Conservation (phyloP, 768 basidiomycete genomes). For the Lentinula boryana region DNA sequence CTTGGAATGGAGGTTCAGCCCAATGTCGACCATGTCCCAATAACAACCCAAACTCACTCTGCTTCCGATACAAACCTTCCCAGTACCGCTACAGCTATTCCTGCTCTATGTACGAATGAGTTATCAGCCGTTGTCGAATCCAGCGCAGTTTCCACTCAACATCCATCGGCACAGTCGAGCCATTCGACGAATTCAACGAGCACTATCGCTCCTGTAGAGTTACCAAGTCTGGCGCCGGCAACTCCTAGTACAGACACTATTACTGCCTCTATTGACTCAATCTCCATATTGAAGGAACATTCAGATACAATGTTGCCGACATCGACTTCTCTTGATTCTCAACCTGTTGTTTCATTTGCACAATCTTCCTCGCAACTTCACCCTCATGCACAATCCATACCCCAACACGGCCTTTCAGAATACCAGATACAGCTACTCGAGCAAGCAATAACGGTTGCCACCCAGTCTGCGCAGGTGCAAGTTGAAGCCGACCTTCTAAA, state of each 20-base stretch:
- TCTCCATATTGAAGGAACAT: background rate
- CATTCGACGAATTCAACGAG: slow-evolving; percentile 62
- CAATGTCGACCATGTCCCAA: background rate
- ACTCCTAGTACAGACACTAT: slow-evolving; percentile 7
- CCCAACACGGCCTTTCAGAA: slow-evolving; percentile 66
- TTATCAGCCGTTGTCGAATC: background rate
- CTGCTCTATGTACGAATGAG: background rate
- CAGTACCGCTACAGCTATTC: background rate
- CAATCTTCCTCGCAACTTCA: background rate
- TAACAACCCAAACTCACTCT: background rate
- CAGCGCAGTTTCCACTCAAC: background rate
- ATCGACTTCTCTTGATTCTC: background rate
- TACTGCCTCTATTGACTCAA: background rate
- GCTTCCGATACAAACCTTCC: background rate
- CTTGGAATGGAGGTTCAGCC: background rate
- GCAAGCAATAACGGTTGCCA: slow-evolving; percentile 68
- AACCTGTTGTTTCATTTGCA: background rate
- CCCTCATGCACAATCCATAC: slow-evolving; percentile 34
- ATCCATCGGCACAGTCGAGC: slow-evolving; percentile 4
- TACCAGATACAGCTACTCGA: slow-evolving; percentile 68
- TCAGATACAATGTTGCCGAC: background rate
- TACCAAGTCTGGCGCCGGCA: slow-evolving; percentile 28
- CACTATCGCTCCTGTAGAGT: slow-evolving; percentile 66
- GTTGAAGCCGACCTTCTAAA: slow-evolving; percentile 74
- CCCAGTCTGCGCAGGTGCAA: slow-evolving; percentile 69